Percentiles rank a stretch among this genome's conserved stretches.
phyloP scores from a whole-genome alignment of 352 stramenopile genomes.

The Globisporangium irregulare region DNA sequence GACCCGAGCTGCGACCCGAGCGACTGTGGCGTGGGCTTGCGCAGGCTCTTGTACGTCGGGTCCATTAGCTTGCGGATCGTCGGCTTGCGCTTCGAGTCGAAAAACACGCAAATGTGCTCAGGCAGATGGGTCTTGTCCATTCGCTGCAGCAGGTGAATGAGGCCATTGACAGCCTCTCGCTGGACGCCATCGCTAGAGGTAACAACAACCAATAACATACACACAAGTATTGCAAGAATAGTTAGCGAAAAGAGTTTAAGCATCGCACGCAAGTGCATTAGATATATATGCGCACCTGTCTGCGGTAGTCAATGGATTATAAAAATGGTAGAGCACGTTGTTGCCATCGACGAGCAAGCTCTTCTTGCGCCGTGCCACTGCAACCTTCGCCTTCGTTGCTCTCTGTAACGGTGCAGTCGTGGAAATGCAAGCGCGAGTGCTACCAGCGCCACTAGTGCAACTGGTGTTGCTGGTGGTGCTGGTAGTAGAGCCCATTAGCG shows the following conservation, averaged over 20 bases:
- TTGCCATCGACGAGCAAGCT: conserved; percentile 61
- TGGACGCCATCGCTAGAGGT: conserved; percentile 30
- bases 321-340: conserved; percentile 63
- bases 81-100: conserved; percentile 44
- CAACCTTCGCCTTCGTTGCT: conserved; percentile 1
- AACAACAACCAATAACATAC: not conserved
- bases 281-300: conserved; percentile 28
- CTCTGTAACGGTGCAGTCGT: conserved; percentile 9
- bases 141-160: conserved; percentile 39
- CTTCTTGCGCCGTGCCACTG: conserved; percentile 26
- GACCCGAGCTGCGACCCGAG: conserved; percentile 42
- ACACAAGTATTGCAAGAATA: not conserved
- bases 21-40: conserved; percentile 33
- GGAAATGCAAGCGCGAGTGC: not conserved
- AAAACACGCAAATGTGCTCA: conserved; percentile 57
- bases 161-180: conserved; percentile 40
- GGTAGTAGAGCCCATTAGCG: not conserved
- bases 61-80: conserved; percentile 49
- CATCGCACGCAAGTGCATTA: not conserved
- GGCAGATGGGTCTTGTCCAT: conserved; percentile 48
- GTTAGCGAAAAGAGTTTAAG: not conserved
- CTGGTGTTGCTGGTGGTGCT: not conserved
- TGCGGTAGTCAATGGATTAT: conserved; percentile 33
- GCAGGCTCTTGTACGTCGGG: conserved; percentile 48
- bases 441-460: not conserved